These are phyloP conservation scores for Cicer yamashitae DNA, from an alignment of 306 rosid genomes.

Conservation along the genomic window DNA sequence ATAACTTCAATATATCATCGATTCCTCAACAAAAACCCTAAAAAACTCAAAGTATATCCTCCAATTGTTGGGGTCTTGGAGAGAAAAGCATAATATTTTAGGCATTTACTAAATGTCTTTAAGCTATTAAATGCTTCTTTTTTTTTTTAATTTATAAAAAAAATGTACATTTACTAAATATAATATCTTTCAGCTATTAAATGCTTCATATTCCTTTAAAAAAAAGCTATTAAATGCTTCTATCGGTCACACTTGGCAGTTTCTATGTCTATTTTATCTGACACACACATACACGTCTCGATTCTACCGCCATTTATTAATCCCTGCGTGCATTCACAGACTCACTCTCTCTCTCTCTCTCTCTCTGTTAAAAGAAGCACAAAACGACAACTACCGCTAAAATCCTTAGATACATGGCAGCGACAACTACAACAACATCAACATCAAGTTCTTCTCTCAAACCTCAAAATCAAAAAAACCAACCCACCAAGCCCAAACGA, in stretches of 20 bases:
- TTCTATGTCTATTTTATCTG: conserved; percentile 31
- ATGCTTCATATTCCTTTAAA: neutral
- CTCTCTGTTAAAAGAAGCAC: conserved; percentile 21
- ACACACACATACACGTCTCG: conserved; percentile 50
- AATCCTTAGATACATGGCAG: conserved; percentile 60
- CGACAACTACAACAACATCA: conserved; percentile 48
- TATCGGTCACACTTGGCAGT: neutral
- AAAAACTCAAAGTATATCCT: conserved; percentile 8
- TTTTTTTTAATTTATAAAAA: too few relatives aligned
- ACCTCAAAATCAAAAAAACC: conserved; percentile 60
- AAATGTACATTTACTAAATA: too few relatives aligned
- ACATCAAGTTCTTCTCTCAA: conserved; percentile 45
- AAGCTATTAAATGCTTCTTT: too few relatives aligned
- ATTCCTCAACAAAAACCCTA: neutral
- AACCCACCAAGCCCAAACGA: conserved; percentile 72
- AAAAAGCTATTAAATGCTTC: neutral
- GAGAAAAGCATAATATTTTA: neutral
- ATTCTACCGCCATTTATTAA: conserved; percentile 70
- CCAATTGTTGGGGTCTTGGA: neutral
- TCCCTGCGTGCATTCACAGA: neutral
- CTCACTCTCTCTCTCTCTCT: conserved; percentile 4
- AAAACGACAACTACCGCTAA: conserved; percentile 56
- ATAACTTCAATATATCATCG: neutral
- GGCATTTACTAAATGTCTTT: too few relatives aligned
- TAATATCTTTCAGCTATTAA: too few relatives aligned